A percentile compares a stretch with the other conserved stretches of the same genome.
Conservation (phyloP, 129 eudicot genomes). For the Glebionis coronaria region DNA sequence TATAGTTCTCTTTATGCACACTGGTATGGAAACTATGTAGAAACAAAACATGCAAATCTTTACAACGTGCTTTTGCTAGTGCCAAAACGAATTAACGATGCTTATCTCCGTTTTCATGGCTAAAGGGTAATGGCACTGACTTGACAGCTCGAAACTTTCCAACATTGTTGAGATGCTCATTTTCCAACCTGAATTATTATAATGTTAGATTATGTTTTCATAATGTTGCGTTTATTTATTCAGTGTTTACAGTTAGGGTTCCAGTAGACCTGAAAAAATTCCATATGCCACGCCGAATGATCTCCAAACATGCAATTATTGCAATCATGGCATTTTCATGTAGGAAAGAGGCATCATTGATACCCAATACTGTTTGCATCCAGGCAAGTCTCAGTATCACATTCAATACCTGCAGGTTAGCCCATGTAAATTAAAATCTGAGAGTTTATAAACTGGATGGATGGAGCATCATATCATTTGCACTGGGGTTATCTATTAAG, state of each 20-base stretch:
- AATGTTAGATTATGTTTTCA: not conserved
- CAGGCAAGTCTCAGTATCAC: conserved; percentile 70
- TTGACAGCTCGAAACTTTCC: conserved; percentile 63
- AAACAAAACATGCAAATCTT: conserved; percentile 10
- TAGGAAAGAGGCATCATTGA: conserved; percentile 43
- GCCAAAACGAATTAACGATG: conserved; percentile 13
- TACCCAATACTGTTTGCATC: conserved; percentile 61
- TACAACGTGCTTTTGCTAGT: conserved; percentile 1
- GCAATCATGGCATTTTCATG: conserved; percentile 48
- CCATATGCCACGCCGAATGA: conserved; percentile 74
- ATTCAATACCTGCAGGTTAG: conserved; percentile 41
- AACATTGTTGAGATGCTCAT: conserved; percentile 66
- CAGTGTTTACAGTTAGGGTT: not conserved
- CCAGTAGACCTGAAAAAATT: conserved; percentile 74
- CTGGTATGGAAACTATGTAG: not conserved
- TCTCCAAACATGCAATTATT: conserved; percentile 62
- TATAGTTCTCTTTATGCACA: not conserved
- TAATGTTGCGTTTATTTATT: not conserved
- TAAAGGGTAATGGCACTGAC: conserved; percentile 60
- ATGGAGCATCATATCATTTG: not conserved
- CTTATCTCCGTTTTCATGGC: conserved; percentile 41
- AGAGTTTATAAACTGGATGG: not conserved
- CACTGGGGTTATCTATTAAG: not conserved
- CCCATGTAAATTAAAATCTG: not conserved
- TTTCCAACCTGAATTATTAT: conserved; percentile 48